Evolutionary conservation across 202 grass and related monocot genomes (phyloP).

Genomic region (Schoenoplectus tabernaemontani): DNA sequence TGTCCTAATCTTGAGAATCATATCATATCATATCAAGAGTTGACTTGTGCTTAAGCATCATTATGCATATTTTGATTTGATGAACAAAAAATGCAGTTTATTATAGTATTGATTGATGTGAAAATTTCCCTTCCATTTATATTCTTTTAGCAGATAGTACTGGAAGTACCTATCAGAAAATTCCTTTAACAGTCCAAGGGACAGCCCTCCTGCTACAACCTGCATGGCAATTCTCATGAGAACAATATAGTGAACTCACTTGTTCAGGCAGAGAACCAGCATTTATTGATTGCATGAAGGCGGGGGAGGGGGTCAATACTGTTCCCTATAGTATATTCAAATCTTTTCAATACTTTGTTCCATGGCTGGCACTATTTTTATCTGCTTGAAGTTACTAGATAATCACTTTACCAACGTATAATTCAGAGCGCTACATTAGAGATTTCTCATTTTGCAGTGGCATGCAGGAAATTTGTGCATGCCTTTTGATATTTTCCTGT

Average conservation of each 20-base stretch:
- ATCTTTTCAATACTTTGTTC: no score
- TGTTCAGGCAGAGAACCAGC: neutral
- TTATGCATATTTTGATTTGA: neutral
- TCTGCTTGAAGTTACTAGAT: no score
- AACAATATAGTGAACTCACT: neutral
- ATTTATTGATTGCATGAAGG: neutral
- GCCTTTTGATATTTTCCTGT: neutral
- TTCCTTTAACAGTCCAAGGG: constrained; percentile 29
- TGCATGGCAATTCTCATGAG: constrained; percentile 19
- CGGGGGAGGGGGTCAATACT: no score
- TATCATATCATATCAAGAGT: neutral
- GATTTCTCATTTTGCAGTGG: neutral
- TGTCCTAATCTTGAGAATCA: neutral
- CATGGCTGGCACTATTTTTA: no score
- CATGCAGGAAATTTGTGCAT: neutral
- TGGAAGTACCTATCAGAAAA: constrained; percentile 35
- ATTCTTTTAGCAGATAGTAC: neutral
- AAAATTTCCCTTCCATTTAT: neutral
- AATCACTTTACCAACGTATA: neutral
- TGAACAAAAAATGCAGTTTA: neutral
- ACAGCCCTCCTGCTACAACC: constrained; percentile 29
- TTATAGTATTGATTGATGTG: neutral
- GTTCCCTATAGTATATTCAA: no score
- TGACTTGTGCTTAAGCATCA: neutral
- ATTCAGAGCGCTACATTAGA: neutral